Conservation (phyloP, 345 rosid species). For the Rhizophora apiculata region DNA sequence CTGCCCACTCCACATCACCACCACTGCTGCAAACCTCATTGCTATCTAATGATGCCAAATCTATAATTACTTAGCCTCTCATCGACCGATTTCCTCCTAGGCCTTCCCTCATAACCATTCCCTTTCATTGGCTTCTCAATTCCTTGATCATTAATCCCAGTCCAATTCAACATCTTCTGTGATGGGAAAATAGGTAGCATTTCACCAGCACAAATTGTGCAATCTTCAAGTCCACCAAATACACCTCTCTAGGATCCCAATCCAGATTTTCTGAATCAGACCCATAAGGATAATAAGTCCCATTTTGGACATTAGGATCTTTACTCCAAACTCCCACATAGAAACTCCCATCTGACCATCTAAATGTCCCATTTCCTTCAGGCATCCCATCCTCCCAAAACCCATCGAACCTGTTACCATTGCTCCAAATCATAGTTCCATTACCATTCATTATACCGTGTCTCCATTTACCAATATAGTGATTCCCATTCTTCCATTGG, state of each 20-base stretch:
- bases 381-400: slow-evolving; percentile 88
- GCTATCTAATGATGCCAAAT: slow-evolving; percentile 23
- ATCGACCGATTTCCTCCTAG: slow-evolving; percentile 60
- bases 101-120: slow-evolving; percentile 33
- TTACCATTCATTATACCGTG: slow-evolving; percentile 70
- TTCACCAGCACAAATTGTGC: slow-evolving; percentile 59
- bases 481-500: slow-evolving; percentile 77
- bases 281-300: slow-evolving; percentile 77
- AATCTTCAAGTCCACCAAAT: slow-evolving; percentile 56
- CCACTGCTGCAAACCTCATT: slow-evolving; percentile 19
- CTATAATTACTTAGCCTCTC: slow-evolving; percentile 57
- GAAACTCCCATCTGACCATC: slow-evolving; percentile 71
- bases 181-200: slow-evolving; percentile 65
- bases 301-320: slow-evolving; percentile 70
- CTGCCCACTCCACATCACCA: slow-evolving; percentile 37
- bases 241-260: slow-evolving; percentile 83
- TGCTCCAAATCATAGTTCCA: slow-evolving; percentile 83
- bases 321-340: slow-evolving; percentile 93
- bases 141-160: slow-evolving; percentile 37
- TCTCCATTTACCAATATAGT: slow-evolving; percentile 81
- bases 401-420: slow-evolving; percentile 86
- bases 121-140: slow-evolving; percentile 26
- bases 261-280: slow-evolving; percentile 46
- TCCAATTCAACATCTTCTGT: slow-evolving; percentile 72
- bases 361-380: slow-evolving; percentile 78